phyloP scores from a whole-genome alignment of 768 basidiomycete species.

The Mycena olivaceomarginata region DNA sequence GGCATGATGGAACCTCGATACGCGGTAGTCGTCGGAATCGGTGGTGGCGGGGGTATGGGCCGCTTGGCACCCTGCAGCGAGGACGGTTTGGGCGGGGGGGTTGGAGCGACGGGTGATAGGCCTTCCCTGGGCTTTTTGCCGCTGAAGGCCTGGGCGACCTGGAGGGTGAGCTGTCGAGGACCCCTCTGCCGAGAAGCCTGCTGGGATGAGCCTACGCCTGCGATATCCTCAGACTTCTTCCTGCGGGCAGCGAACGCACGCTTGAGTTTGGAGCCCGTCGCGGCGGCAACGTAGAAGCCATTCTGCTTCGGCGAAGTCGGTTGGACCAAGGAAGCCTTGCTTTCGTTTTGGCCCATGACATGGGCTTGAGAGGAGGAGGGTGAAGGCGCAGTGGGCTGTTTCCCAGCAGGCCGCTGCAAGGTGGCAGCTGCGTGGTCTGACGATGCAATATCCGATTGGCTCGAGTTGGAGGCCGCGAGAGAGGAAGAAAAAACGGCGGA shows the following conservation, averaged over 20 bases:
- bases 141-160: constrained; percentile 69
- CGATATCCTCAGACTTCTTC: constrained; percentile 73
- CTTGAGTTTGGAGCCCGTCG: constrained; percentile 71
- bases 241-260: constrained; percentile 75
- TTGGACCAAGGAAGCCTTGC: constrained; percentile 50
- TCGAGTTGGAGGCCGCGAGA: constrained; percentile 16
- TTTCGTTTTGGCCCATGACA: constrained; percentile 63
- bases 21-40: constrained; percentile 51
- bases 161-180: constrained; percentile 60
- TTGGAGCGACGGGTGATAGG: constrained; percentile 56
- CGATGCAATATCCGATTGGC: constrained; percentile 40
- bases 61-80: constrained; percentile 47
- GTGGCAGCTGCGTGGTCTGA: constrained; percentile 48
- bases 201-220: constrained; percentile 48
- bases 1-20: constrained; percentile 73
- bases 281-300: constrained; percentile 60
- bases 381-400: constrained; percentile 32
- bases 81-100: constrained; percentile 62
- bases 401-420: constrained; percentile 42
- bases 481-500: constrained; percentile 34
- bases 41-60: constrained; percentile 45
- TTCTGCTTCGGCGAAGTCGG: constrained; percentile 51
- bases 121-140: constrained; percentile 54
- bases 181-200: constrained; percentile 51
- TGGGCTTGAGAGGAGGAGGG: constrained; percentile 54